These are phyloP conservation scores for Pelargonium fulgidum DNA, from an alignment of 441 rosid species.

Conservation along the genomic window DNA sequence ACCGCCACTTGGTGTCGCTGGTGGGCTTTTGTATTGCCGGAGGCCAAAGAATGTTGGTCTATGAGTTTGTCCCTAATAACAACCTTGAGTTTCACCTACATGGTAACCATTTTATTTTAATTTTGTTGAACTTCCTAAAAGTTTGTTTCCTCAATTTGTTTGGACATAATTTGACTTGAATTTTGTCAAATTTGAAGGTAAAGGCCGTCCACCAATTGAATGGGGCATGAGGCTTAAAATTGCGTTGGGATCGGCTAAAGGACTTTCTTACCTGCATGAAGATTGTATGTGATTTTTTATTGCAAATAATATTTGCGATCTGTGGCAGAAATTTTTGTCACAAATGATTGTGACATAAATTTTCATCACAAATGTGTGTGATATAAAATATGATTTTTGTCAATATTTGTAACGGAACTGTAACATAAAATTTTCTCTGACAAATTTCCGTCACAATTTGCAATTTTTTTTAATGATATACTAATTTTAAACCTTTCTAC, in stretches of 20 bases:
- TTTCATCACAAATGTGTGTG: too few species aligned
- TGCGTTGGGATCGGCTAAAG: slow-evolving; percentile 55
- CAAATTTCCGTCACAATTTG: too few species aligned
- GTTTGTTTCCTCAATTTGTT: neutral
- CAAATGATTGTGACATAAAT: too few species aligned
- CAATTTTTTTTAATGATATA: too few species aligned
- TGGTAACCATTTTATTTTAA: slow-evolving; percentile 28
- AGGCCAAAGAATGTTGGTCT: slow-evolving; percentile 39
- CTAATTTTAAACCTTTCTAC: too few species aligned
- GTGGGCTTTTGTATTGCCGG: slow-evolving; percentile 43
- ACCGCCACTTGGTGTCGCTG: slow-evolving; percentile 42
- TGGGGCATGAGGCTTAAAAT: slow-evolving; percentile 45
- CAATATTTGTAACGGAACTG: too few species aligned
- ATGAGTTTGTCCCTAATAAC: slow-evolving; percentile 53
- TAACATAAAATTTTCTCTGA: too few species aligned
- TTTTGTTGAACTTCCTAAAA: neutral
- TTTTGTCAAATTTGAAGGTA: slow-evolving; percentile 34
- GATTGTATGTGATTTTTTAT: slow-evolving; percentile 51
- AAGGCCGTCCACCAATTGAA: slow-evolving; percentile 33
- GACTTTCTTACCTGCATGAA: slow-evolving; percentile 64
- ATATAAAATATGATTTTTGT: too few species aligned
- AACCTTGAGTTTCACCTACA: slow-evolving; percentile 48
- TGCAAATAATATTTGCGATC: too few species aligned
- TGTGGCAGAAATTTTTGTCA: too few species aligned
- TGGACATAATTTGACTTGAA: slow-evolving; percentile 17